Evolutionary conservation across 2,329 filamentous ascomycete genomes (phyloP).

Genomic region (Colletotrichum lindemuthianum): DNA sequence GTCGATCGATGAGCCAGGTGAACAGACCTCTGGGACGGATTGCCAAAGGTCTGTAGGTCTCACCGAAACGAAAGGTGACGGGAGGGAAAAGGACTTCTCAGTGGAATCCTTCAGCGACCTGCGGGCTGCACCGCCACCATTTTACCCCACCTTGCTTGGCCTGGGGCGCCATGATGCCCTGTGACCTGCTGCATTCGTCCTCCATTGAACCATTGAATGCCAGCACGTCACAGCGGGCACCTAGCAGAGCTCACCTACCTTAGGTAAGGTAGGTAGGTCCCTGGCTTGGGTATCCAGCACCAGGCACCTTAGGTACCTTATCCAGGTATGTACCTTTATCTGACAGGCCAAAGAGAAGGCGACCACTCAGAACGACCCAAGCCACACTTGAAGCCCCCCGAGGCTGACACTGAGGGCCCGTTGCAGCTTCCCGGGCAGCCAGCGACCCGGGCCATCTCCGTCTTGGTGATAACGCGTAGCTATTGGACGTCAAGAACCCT

Average conservation of each 20-base stretch:
- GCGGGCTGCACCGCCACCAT: conserved; percentile 30
- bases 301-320: not conserved
- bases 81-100: too few species aligned
- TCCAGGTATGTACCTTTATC: not conserved
- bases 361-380: conserved; percentile 21
- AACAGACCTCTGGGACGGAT: too few species aligned
- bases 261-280: too few species aligned
- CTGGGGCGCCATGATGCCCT: not conserved
- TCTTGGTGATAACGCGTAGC: conserved; percentile 22
- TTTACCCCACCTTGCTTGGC: conserved; percentile 21
- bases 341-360: not conserved
- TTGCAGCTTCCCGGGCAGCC: conserved; percentile 12
- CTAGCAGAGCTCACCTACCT: not conserved
- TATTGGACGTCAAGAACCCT: not conserved
- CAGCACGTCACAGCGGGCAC: not conserved
- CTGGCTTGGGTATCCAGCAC: not conserved
- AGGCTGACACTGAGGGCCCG: conserved; percentile 29
- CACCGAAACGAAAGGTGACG: too few species aligned
- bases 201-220: too few species aligned
- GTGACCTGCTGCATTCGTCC: too few species aligned
- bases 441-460: not conserved
- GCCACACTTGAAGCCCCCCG: conserved; percentile 28
- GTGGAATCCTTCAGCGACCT: conserved; percentile 17
- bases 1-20: too few species aligned
- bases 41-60: too few species aligned